Evolutionary conservation across 2,329 filamentous ascomycete species (phyloP), one percentile per base, ranked within the genome.

Genomic region (Apiospora aurea): DNA sequence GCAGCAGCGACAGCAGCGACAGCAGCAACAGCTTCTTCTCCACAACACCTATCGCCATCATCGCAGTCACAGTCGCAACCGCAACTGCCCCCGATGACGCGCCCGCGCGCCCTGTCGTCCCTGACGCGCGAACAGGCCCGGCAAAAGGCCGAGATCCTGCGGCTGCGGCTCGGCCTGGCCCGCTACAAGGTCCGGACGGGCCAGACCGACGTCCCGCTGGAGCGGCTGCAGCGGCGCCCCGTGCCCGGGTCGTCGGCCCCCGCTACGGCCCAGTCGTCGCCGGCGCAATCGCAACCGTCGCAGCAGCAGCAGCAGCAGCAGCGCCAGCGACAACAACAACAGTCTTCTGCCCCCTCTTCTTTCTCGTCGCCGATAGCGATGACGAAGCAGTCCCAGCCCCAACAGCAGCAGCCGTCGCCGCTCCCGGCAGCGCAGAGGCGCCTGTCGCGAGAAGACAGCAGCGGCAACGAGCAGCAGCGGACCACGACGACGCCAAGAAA

Each of bases 161-260:
- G 88, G 69, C 86, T 94, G 13, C 88, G 92, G n/a, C 88, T 95
- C 21, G 86, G 88, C 41, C 87, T 94, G 26, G 93, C 92, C 18
- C 88, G 88, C 78, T 95, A 94, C 85, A 95, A 95, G 82, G 85
- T 95, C 75, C 88, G 87, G 72, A 95, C 93, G 1, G 90, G 92
- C 73, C 93, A 95, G 81, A 87, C 90, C 70, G 83, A 88, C 72
- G 86, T 93, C 41, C 91, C 92, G 1, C 86, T 94, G 73, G 85
- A 90, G 71, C 82, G 88, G 66, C 84, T 94, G 26, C 84, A 90
- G 76, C 78, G 84, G 68, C 80, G 82, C 43, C 81, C 80, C 26
- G 29, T 82, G 11, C 75, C 75, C 7, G 73, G 75, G 13, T 3
- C 29, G 6, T 3, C 29, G 6, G 29, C 53, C 51, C 4, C 24